A percentile compares a stretch with the other conserved stretches of the same genome.
Evolutionary conservation across 108 stramenopile genomes (phyloP).

Genomic region (Pseudonitzschia pungens): DNA sequence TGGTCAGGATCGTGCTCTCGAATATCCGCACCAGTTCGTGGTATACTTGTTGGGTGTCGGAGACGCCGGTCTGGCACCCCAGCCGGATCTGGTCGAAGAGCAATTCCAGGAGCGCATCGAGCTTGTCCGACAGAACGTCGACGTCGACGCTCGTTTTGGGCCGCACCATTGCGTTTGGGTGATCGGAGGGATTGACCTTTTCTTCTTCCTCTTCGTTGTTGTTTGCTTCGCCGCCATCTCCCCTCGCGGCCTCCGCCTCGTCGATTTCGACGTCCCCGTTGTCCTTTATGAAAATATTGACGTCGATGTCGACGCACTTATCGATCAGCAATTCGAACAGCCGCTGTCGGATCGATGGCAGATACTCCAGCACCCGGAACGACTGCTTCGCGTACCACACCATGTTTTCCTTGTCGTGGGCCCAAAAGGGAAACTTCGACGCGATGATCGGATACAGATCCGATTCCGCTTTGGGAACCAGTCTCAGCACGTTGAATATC

Average conservation of each 20-base stretch:
- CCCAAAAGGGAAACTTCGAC: slow-evolving; percentile 48
- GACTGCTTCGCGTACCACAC: slow-evolving; percentile 41
- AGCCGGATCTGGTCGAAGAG: slow-evolving; percentile 19
- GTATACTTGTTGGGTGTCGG: slow-evolving; percentile 18
- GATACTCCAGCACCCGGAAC: slow-evolving; percentile 45
- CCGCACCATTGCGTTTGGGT: not conserved
- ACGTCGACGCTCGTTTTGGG: slow-evolving; percentile 19
- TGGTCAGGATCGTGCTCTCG: slow-evolving; percentile 81
- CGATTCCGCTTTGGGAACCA: slow-evolving; percentile 48
- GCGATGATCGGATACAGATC: slow-evolving; percentile 58
- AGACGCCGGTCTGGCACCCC: slow-evolving; percentile 8
- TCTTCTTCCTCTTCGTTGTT: slow-evolving; percentile 26
- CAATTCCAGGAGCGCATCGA: slow-evolving; percentile 33
- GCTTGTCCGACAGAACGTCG: slow-evolving; percentile 60
- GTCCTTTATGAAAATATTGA: slow-evolving; percentile 93
- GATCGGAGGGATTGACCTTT: slow-evolving; percentile 18
- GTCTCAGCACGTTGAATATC: slow-evolving; percentile 39
- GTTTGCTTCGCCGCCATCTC: too few species aligned
- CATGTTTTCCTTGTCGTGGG: slow-evolving; percentile 15
- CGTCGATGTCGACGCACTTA: slow-evolving; percentile 94
- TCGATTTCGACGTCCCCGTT: slow-evolving; percentile 82
- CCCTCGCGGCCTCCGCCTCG: slow-evolving; percentile 29
- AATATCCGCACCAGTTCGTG: slow-evolving; percentile 46
- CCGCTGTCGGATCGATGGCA: slow-evolving; percentile 40
- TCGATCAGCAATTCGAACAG: slow-evolving; percentile 69